Conservation (phyloP, 805 yeast genomes). For the Debaryomyces tyrocola region DNA sequence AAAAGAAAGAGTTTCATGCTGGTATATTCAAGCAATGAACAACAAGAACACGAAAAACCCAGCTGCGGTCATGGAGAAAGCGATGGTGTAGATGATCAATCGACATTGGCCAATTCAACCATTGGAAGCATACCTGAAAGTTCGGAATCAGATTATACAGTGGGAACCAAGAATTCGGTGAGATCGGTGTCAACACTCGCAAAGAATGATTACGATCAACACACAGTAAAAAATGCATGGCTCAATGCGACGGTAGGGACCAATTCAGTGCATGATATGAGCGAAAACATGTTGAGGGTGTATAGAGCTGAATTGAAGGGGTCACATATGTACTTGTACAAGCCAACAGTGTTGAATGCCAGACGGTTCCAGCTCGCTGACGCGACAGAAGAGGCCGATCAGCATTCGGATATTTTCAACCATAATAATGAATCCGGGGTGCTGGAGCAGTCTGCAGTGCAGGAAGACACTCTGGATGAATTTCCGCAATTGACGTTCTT, state of each 20-base stretch:
- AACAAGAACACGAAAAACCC: background rate
- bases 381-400: constrained; percentile 5
- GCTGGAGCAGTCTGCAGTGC: background rate
- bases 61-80: background rate
- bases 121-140: constrained; percentile 8
- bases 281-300: constrained; percentile 43
- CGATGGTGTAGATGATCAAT: constrained; percentile 8
- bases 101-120: constrained; percentile 8
- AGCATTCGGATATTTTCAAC: constrained; percentile 13
- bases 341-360: constrained; percentile 47
- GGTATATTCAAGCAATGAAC: background rate
- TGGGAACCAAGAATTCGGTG: background rate
- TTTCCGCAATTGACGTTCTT: constrained; percentile 21
- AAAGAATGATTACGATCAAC: constrained; percentile 32
- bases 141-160: background rate
- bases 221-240: constrained; percentile 35
- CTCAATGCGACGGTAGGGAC: constrained; percentile 36
- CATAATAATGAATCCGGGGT: constrained; percentile 14
- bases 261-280: constrained; percentile 28
- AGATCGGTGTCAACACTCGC: constrained; percentile 11
- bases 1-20: constrained; percentile 16
- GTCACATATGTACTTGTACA: constrained; percentile 60
- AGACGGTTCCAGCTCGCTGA: constrained; percentile 25
- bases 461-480: background rate
- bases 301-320: constrained; percentile 72